phyloP scores from a whole-genome alignment of 2,329 filamentous ascomycete species.

The Fusarium sp. region DNA sequence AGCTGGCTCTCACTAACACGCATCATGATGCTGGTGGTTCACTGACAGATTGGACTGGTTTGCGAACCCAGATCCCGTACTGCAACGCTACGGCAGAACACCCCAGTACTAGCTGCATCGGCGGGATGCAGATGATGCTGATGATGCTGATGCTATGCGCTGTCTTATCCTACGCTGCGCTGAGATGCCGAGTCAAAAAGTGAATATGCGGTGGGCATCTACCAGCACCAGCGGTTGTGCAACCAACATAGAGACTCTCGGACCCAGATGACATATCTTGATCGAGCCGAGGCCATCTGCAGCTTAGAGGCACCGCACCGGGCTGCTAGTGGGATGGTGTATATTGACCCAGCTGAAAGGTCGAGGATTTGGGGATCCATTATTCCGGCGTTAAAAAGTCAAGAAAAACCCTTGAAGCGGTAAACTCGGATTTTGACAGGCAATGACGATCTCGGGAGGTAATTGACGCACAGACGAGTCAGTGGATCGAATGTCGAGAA shows the following conservation, averaged over 20 bases:
- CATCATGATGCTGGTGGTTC: neutral
- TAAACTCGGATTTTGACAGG: neutral
- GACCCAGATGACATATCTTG: slow-evolving; percentile 35
- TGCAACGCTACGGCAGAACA: slow-evolving; percentile 25
- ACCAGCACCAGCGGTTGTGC: slow-evolving; percentile 31
- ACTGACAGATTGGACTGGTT: neutral
- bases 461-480: slow-evolving; percentile 25
- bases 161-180: neutral
- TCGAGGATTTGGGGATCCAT: slow-evolving; percentile 33
- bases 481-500: slow-evolving; percentile 8
- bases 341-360: slow-evolving; percentile 40
- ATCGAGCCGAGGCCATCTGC: slow-evolving; percentile 35
- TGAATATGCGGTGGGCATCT: slow-evolving; percentile 29
- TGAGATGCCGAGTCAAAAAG: slow-evolving; percentile 14
- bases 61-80: slow-evolving; percentile 31
- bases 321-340: slow-evolving; percentile 23
- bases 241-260: slow-evolving; percentile 30
- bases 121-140: slow-evolving; percentile 16
- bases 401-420: slow-evolving; percentile 26
- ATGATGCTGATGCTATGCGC: slow-evolving; percentile 9
- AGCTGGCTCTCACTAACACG: slow-evolving; percentile 9
- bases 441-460: neutral
- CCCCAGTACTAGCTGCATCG: slow-evolving; percentile 21
- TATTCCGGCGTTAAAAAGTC: slow-evolving; percentile 3
- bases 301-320: slow-evolving; percentile 28